Evolutionary conservation across 1,139 yeast species (phyloP).

Genomic region (Hansenula sp.): DNA sequence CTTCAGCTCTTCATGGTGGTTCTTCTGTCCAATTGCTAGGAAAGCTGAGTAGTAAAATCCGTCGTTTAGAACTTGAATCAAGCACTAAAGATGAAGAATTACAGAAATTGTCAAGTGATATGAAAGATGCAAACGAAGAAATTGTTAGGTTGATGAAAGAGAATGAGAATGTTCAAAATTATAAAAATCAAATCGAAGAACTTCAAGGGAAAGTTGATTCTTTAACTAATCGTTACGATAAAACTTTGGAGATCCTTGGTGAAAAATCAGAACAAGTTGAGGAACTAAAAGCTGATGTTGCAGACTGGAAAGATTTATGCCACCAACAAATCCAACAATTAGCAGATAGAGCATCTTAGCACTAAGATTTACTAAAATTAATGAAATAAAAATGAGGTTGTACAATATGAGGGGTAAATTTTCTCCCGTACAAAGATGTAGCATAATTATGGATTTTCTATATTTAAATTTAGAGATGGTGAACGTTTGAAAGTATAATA

Average conservation of each 20-base stretch:
- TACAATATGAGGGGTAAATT: no score
- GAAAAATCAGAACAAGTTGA: conserved; percentile 85
- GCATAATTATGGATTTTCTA: no score
- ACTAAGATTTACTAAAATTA: no score
- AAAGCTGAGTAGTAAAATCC: conserved; percentile 68
- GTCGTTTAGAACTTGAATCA: conserved; percentile 78
- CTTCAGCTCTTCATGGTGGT: conserved; percentile 23
- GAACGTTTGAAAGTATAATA: no score
- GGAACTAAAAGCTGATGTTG: conserved; percentile 84
- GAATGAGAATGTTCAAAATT: conserved; percentile 39
- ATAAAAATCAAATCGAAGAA: conserved; percentile 33
- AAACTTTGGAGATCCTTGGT: conserved; percentile 74
- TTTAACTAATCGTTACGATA: conserved; percentile 43
- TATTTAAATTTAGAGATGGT: no score
- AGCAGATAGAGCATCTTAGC: conserved; percentile 28
- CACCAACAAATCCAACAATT: conserved; percentile 82
- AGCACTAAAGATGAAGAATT: conserved; percentile 64
- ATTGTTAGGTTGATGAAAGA: conserved; percentile 56
- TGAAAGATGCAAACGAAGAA: conserved; percentile 66
- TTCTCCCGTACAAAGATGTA: no score
- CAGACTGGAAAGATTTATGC: conserved; percentile 80
- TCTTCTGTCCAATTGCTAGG: conserved; percentile 61
- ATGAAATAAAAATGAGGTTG: conserved; percentile 36
- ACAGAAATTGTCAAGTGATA: conserved; percentile 47
- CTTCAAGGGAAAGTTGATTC: conserved; percentile 36